These are phyloP conservation scores for Jasminum sambac DNA, from an alignment of 257 asterid genomes.

Conservation along the genomic window DNA sequence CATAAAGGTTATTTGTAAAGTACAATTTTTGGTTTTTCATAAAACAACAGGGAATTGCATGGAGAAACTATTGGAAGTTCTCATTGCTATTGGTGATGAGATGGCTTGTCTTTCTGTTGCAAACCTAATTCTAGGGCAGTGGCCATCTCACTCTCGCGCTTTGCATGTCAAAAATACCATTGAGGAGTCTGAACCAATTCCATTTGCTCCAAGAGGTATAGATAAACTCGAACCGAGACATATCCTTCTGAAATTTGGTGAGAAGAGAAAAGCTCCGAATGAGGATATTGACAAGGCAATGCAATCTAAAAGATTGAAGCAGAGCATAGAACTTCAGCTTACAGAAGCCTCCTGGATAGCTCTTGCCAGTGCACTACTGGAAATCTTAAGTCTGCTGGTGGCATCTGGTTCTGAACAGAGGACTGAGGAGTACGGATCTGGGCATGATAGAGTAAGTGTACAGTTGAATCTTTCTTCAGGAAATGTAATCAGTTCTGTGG, in stretches of 20 bases:
- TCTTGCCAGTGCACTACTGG: constrained; percentile 63
- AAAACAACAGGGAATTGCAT: constrained; percentile 88
- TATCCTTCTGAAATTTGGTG: constrained; percentile 68
- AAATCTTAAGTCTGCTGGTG: constrained; percentile 43
- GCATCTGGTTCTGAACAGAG: constrained; percentile 39
- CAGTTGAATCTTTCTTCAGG: constrained; percentile 54
- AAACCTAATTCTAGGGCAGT: constrained; percentile 74
- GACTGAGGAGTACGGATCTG: constrained; percentile 37
- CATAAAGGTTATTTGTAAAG: constrained; percentile 7
- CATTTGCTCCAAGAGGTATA: constrained; percentile 86
- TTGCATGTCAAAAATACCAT: constrained; percentile 83
- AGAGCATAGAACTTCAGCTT: constrained; percentile 60
- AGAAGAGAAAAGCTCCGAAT: constrained; percentile 69
- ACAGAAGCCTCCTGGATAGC: constrained; percentile 80
- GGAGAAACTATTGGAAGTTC: constrained; percentile 98
- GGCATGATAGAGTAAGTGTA: constrained; percentile 56
- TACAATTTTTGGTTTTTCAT: constrained; percentile 8
- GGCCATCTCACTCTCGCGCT: constrained; percentile 99
- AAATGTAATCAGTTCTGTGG: constrained; percentile 36
- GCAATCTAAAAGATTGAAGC: constrained; percentile 60
- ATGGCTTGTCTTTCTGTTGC: constrained; percentile 91
- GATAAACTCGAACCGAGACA: constrained; percentile 92
- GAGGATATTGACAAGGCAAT: constrained; percentile 44
- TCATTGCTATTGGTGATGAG: constrained; percentile 98
- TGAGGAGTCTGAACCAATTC: constrained; percentile 71